Evolutionary conservation across 2,329 filamentous ascomycete species (phyloP).

Genomic region (Diaporthe aspalathi): DNA sequence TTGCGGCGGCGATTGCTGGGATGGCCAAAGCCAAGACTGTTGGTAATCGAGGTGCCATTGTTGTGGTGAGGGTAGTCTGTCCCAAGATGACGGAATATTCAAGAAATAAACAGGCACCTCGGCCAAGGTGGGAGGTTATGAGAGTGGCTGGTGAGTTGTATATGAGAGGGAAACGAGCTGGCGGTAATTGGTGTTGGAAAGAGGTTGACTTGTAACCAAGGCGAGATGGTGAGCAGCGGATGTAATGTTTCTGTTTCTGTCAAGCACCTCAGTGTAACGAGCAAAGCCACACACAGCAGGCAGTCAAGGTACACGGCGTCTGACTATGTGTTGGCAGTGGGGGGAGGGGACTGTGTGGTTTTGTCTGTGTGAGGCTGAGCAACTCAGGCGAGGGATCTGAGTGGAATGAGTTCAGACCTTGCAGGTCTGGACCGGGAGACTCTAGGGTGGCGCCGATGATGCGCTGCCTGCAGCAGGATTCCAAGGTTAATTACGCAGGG

Average conservation of each 20-base stretch:
- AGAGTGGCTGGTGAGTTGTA: background rate
- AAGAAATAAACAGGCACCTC: too few relatives aligned
- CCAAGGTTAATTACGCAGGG: background rate
- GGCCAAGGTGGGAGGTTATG: too few relatives aligned
- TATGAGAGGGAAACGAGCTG: background rate
- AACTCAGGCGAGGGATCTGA: slow-evolving; percentile 4
- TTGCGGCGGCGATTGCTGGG: slow-evolving; percentile 27
- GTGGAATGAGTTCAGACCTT: slow-evolving; percentile 18
- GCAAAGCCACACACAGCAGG: slow-evolving; percentile 25
- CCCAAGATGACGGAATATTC: background rate
- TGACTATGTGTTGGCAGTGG: background rate
- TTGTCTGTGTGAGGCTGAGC: slow-evolving; percentile 22
- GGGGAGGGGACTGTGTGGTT: slow-evolving; percentile 2
- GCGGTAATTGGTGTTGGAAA: background rate
- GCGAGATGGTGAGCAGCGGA: background rate
- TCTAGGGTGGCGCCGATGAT: slow-evolving; percentile 25
- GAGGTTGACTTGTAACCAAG: background rate
- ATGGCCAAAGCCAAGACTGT: slow-evolving; percentile 36
- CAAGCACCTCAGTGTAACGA: background rate
- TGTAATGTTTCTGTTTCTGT: background rate
- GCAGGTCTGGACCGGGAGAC: slow-evolving; percentile 21
- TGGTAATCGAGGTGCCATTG: slow-evolving; percentile 21
- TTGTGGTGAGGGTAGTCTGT: background rate
- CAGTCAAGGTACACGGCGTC: background rate
- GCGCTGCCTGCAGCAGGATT: slow-evolving; percentile 30